phyloP scores from a whole-genome alignment of 345 rosid species.

The Raphanus raphanistrum region DNA sequence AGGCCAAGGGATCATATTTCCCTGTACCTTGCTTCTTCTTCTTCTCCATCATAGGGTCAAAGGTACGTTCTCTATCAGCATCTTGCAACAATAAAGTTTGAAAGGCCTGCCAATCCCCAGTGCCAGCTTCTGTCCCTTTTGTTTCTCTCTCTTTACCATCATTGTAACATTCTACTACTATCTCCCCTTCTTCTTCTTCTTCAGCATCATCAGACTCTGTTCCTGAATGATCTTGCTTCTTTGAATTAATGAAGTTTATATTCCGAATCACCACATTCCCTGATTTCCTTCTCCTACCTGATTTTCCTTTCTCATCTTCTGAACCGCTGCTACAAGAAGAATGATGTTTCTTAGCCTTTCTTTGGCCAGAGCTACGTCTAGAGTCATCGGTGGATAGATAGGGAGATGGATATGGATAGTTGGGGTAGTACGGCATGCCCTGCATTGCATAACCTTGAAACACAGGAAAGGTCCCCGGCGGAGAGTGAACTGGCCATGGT shows the following conservation, averaged over 20 bases:
- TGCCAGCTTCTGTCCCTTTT: slow-evolving; percentile 54
- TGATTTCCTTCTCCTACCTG: slow-evolving; percentile 64
- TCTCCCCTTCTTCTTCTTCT: slow-evolving; percentile 47
- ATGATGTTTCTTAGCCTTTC: slow-evolving; percentile 57
- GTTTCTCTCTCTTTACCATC: slow-evolving; percentile 43
- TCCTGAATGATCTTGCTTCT: slow-evolving; percentile 58
- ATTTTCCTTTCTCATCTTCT: slow-evolving; percentile 49
- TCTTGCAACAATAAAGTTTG: slow-evolving; percentile 73
- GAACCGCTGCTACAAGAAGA: slow-evolving; percentile 61
- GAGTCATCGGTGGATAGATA: slow-evolving; percentile 68
- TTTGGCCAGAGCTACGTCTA: slow-evolving; percentile 53
- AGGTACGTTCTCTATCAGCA: slow-evolving; percentile 61
- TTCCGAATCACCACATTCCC: slow-evolving; percentile 81
- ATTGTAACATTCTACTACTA: slow-evolving; percentile 38
- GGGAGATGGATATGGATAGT: slow-evolving; percentile 66
- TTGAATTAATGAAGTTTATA: slow-evolving; percentile 76
- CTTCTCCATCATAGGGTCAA: slow-evolving; percentile 52
- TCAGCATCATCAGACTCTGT: slow-evolving; percentile 59
- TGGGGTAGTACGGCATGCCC: slow-evolving; percentile 76
- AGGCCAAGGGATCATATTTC: slow-evolving; percentile 61
- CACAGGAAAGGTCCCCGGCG: slow-evolving; percentile 69
- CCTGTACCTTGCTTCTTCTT: slow-evolving; percentile 50
- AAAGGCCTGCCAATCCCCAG: slow-evolving; percentile 89
- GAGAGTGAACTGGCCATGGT: slow-evolving; percentile 89
- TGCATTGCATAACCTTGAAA: slow-evolving; percentile 90